These are phyloP conservation scores for Saturnispora saitoi DNA, from an alignment of 805 yeast genomes.

Conservation along the genomic window DNA sequence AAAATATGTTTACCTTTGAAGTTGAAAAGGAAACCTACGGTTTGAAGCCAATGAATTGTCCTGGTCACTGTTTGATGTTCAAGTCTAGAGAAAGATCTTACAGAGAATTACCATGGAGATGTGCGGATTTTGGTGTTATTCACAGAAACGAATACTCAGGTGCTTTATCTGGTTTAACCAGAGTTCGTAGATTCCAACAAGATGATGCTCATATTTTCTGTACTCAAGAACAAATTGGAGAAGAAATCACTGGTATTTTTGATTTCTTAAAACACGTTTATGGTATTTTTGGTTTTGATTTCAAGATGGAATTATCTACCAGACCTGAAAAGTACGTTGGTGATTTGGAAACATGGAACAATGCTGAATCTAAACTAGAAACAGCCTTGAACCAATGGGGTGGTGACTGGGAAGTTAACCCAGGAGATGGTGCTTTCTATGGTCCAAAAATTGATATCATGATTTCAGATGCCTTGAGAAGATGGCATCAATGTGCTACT, in stretches of 20 bases:
- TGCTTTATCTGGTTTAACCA: constrained; percentile 88
- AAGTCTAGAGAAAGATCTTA: constrained; percentile 90
- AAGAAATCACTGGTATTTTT: constrained; percentile 74
- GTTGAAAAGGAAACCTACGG: constrained; percentile 95
- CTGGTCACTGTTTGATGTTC: constrained; percentile 81
- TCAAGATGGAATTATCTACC: constrained; percentile 94
- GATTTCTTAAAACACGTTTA: constrained; percentile 80
- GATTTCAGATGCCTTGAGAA: constrained; percentile 86
- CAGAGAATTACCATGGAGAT: constrained; percentile 97
- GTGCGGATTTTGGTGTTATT: constrained; percentile 94
- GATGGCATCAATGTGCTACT: constrained; percentile 99
- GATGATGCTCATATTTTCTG: constrained; percentile 99
- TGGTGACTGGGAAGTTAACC: constrained; percentile 88
- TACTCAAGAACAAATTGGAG: constrained; percentile 80
- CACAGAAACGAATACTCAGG: constrained; percentile 97
- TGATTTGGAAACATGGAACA: constrained; percentile 87
- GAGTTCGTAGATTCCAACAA: constrained; percentile 98
- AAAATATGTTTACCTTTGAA: constrained; percentile 93
- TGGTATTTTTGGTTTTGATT: constrained; percentile 89
- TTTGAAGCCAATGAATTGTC: constrained; percentile 77
- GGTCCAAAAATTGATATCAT: constrained; percentile 95
- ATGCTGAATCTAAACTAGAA: constrained; percentile 80
- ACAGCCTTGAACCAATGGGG: constrained; percentile 78
- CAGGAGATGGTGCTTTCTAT: constrained; percentile 96
- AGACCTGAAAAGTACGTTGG: constrained; percentile 97